Evolutionary conservation across 202 grass and related monocot genomes (phyloP), one percentile per base, ranked within the genome.

Genomic region (Musa balbisiana): DNA sequence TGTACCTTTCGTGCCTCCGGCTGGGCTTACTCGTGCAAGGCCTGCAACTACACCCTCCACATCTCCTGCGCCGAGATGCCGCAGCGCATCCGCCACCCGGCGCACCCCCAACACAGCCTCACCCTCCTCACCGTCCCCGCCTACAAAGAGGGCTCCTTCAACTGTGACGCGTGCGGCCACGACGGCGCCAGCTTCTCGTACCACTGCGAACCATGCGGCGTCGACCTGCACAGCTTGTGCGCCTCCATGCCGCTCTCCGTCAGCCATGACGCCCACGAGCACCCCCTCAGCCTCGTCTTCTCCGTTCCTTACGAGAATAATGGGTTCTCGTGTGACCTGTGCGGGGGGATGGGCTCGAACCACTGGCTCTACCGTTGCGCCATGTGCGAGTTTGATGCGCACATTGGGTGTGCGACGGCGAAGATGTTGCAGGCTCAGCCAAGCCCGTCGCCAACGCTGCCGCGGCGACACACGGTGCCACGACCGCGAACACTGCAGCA

Each of bases 141-240:
- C 15, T 67, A 64, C 15, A 2, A 12, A 1, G 1, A 51, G 72
- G 52, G 51, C 58, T 53, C 24, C 19, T 74, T 68, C 62, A 2
- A 16, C 11, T 85, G 75, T 52, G 52, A 52, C 23, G 84, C 69
- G 33, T 82, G 84, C 84, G 2, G 3, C 70, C 33, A 51, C 1
- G 4, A 3, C 55, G 55, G 54, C 74, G 10, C 43, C 49, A 49
- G 62, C 12, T 75, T 75, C 80, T 50, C 75, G n/a, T 79, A 75
- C 64, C 24, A 63, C 84, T 82, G 84, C 72, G 52, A 53, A 1
- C n/a, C 13, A 0, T 82, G 84, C 76, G 33, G 22, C 2, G 67
- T 86, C 64, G 80, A 86, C 80, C 62, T 86, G 23, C 84, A 86
- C 80, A 29, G 60, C 54, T 43, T 54, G 1, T 86, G 84, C 80